Evolutionary conservation across 1,284 basidiomycete species (phyloP), one percentile per base, ranked within the genome.

Genomic region (Stygiomarasmius scandens): DNA sequence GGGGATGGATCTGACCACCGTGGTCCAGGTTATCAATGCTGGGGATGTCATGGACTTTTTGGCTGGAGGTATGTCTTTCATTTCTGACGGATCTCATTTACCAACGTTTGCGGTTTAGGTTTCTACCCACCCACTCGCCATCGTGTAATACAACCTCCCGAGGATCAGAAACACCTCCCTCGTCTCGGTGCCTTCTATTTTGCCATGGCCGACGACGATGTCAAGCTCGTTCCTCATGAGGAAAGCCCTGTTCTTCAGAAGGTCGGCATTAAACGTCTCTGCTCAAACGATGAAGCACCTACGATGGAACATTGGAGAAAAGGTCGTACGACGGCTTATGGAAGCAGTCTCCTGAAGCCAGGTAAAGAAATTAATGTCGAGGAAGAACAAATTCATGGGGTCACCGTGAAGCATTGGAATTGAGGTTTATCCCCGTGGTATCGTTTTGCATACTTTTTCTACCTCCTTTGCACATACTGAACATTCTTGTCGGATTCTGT

Each of bases 131-230:
- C 58, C 70, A 76, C 34, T 14, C 24, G 44, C 5, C 49, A 47
- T 44, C 50, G 59, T 25, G 79, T 82, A 43, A 62, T 76, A 11
- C 73, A 77, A 58, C 81, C 78, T 1, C 80, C 80, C 1, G 61
- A 66, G 2, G 82, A 84, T 62, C 83, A 84, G 61, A 73, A 68
- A 6, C 70, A 73, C 25, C 69, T 72, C 56, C 69, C 77, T 46
- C 74, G 83, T 20, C 71, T 84, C 9, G 80, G 81, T 11, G 72
- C 81, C 2, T 77, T 85, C 61, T 84, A 83, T 68, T 85, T 85
- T 65, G 69, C 64, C n/a, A 70, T 74, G 59, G 63, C 73, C 1
- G 64, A 74, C 58, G 74, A 77, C 55, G 65, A 71, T 34, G 66
- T 75, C 8, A 69, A 68, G 53, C 71, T 80, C 8, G 61, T 64